Evolutionary conservation across 75 land plant genomes (phyloP).

Genomic region (Chamaecyparis obtusa): DNA sequence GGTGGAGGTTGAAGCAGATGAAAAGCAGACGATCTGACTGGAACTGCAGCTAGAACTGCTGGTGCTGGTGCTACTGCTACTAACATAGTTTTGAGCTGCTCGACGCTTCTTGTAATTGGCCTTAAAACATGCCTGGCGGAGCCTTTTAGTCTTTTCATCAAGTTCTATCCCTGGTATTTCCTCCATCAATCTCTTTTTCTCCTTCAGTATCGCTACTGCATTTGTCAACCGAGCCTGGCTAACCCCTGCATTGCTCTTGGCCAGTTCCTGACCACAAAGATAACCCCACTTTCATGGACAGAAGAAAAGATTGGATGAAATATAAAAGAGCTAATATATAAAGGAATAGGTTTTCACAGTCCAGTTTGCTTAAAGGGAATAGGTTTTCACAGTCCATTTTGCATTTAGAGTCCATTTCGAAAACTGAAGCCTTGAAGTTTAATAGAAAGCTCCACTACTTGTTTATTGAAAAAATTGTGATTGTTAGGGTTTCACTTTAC

Average conservation of each 20-base stretch:
- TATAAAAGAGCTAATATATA: not conserved
- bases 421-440: too few species aligned
- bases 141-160: conserved; percentile 38
- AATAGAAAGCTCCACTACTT: too few species aligned
- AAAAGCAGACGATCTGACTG: not conserved
- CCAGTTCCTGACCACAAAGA: conserved; percentile 24
- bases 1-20: not conserved
- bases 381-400: too few species aligned
- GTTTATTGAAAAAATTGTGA: too few species aligned
- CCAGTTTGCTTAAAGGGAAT: too few species aligned
- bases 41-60: not conserved
- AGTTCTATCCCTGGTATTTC: conserved; percentile 33
- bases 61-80: not conserved
- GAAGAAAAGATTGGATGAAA: too few species aligned
- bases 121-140: conserved; percentile 52
- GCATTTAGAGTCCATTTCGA: too few species aligned
- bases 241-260: conserved; percentile 17
- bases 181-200: conserved; percentile 45
- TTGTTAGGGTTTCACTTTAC: too few species aligned
- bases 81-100: not conserved
- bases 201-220: conserved; percentile 27
- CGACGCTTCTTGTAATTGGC: conserved; percentile 44
- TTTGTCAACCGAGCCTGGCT: conserved; percentile 13
- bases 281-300: not conserved
- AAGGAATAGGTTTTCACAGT: too few species aligned